Conservation (phyloP, 805 yeast species). For the Hanseniaspora taiwanica region DNA sequence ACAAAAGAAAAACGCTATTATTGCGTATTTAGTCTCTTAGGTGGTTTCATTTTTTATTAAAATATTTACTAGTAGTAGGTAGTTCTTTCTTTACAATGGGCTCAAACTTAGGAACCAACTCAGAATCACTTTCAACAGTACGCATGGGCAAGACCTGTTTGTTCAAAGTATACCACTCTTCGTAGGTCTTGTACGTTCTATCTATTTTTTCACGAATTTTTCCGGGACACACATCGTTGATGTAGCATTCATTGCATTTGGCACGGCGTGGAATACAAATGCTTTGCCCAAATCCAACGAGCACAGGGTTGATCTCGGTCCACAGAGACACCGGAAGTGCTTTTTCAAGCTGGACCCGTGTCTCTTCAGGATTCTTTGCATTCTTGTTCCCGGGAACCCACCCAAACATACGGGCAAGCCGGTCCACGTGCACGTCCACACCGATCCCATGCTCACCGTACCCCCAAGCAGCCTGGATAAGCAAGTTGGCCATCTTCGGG, state of each 20-base stretch:
- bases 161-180: neutral
- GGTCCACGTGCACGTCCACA: conserved; percentile 81
- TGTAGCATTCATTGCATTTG: conserved; percentile 62
- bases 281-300: conserved; percentile 91
- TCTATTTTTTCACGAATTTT: conserved; percentile 14
- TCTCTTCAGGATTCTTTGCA: conserved; percentile 57
- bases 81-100: neutral
- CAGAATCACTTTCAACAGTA: neutral
- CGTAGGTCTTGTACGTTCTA: neutral
- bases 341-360: conserved; percentile 50
- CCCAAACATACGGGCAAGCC: conserved; percentile 66
- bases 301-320: conserved; percentile 71
- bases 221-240: conserved; percentile 43
- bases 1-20: no score
- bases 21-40: neutral
- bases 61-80: neutral
- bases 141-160: neutral
- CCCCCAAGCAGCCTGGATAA: conserved; percentile 74
- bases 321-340: conserved; percentile 69
- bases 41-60: neutral
- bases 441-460: conserved; percentile 69
- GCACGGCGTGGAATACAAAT: conserved; percentile 61
- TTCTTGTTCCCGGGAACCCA: conserved; percentile 42
- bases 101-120: neutral
- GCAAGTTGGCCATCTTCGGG: conserved; percentile 82